Percentiles rank a stretch among this genome's conserved stretches.
Evolutionary conservation across 495 filamentous ascomycete genomes (phyloP).

Genomic region (Copromyces sp.): DNA sequence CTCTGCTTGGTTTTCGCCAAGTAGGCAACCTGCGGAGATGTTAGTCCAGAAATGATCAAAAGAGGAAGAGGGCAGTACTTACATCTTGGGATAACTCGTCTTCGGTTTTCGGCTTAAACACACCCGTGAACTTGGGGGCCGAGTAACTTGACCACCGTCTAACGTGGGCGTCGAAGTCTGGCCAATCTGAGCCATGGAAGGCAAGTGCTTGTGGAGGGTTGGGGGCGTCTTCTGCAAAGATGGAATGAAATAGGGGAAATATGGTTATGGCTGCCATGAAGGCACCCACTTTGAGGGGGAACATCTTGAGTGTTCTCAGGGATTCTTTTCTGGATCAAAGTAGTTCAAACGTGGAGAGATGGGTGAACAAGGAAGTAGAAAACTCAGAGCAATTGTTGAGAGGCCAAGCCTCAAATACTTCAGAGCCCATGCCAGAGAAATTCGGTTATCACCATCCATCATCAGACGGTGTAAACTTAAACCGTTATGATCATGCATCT

Average conservation of each 20-base stretch:
- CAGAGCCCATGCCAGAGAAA: background rate
- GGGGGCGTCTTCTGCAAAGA: background rate
- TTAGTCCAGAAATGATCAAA: background rate
- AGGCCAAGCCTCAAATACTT: background rate
- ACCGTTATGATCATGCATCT: background rate
- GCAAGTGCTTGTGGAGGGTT: background rate
- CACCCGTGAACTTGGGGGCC: background rate
- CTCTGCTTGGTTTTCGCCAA: background rate
- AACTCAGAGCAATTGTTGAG: background rate
- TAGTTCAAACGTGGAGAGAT: background rate
- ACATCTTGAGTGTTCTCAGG: background rate
- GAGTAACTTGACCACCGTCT: background rate
- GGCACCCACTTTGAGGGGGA: background rate
- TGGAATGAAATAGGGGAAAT: background rate
- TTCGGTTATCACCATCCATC: background rate
- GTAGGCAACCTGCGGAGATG: background rate
- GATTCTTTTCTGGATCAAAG: background rate
- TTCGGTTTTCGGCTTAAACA: background rate
- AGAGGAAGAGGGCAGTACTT: background rate
- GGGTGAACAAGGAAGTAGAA: background rate
- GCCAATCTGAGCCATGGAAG: background rate
- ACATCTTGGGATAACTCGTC: background rate
- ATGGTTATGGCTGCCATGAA: background rate
- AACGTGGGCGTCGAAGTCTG: background rate
- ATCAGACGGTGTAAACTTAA: background rate